Evolutionary conservation across 805 yeast genomes (phyloP), one percentile per base, ranked within the genome.

Genomic region (Saturnispora hagleri): DNA sequence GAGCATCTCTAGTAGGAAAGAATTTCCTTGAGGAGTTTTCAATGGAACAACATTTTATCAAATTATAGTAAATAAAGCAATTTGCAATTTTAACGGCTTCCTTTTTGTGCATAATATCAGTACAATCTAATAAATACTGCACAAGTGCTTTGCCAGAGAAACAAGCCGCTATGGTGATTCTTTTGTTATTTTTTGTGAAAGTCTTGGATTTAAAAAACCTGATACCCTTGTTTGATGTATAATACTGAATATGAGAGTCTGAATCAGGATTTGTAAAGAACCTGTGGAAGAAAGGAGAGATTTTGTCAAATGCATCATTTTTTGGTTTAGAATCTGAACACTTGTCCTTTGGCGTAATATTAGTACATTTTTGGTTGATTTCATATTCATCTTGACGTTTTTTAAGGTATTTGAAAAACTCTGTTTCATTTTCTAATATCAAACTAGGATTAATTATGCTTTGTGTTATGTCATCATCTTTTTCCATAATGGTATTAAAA

Each of bases 41-140:
- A 8, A 22, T 12, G 5, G 53, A 38, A 24, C 50, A 24, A 9
- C 45, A 76, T 57, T 67, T 66, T 24, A 84, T 71, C 6, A 83
- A 63, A 0, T 74, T 74, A 41, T 69, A 58, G 46, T 71, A 73
- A 36, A 77, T 55, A 52, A 86, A 75, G 12, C 79, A 60, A 4
- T 73, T 70, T 0, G 82, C 79, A 12, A 84, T 66, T 22, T 74
- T 74, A 0, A 70, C 61, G 0, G 88, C 84, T 53, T 80, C 86
- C 12, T 69, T 68, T 0, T 67, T 62, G 48, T 73, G 73, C 57
- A 81, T 63, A 1, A 83, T 71, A 60, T 87, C 93, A 0, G 96
- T 86, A 61, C 97, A 89, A 56, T 91, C 98, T 79, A 84, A 74
- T 6, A 91, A 61, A 96, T 96, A 91, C 61, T 89, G 97, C 66